Percentiles rank a stretch among this genome's conserved stretches.
phyloP scores from a whole-genome alignment of 768 basidiomycete genomes.

The Suillus bovinus region DNA sequence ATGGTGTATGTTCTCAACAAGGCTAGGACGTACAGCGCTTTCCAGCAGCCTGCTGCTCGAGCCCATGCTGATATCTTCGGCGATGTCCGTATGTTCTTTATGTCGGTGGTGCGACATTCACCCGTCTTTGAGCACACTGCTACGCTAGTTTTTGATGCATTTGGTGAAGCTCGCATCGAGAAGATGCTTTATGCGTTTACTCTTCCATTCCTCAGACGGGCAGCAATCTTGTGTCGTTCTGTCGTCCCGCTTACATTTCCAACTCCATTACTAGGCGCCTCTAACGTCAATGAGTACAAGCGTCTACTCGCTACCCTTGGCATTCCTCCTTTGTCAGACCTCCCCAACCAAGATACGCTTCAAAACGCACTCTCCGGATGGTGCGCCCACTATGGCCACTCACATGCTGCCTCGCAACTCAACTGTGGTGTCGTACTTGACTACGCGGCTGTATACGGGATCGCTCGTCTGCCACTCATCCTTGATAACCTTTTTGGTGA shows the following conservation, averaged over 20 bases:
- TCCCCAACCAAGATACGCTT: too few relatives aligned
- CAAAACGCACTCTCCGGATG: too few relatives aligned
- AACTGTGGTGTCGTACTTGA: too few relatives aligned
- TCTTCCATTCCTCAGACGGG: conserved; percentile 87
- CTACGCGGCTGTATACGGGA: too few relatives aligned
- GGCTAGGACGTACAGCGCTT: conserved; percentile 53
- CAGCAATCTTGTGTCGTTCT: conserved; percentile 81
- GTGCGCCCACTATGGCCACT: too few relatives aligned
- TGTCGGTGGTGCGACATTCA: conserved; percentile 88
- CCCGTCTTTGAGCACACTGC: conserved; percentile 86
- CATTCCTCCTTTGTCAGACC: conserved; percentile 64
- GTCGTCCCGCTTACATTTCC: conserved; percentile 66
- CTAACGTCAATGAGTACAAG: too few relatives aligned
- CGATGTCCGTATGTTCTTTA: conserved; percentile 85
- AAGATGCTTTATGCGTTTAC: conserved; percentile 87
- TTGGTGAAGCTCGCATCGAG: conserved; percentile 83
- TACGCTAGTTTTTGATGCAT: conserved; percentile 73
- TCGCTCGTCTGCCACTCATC: conserved; percentile 57
- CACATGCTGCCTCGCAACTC: too few relatives aligned
- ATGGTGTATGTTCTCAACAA: conserved; percentile 82
- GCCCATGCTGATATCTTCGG: conserved; percentile 76
- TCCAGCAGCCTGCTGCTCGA: conserved; percentile 41
- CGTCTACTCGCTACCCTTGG: too few relatives aligned
- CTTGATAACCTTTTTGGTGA: conserved; percentile 84
- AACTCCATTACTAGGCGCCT: conserved; percentile 41